Percentiles rank a stretch among this genome's conserved stretches.
Evolutionary conservation across 2,329 filamentous ascomycete species (phyloP).

Genomic region (Drechslerella coelobrocha): DNA sequence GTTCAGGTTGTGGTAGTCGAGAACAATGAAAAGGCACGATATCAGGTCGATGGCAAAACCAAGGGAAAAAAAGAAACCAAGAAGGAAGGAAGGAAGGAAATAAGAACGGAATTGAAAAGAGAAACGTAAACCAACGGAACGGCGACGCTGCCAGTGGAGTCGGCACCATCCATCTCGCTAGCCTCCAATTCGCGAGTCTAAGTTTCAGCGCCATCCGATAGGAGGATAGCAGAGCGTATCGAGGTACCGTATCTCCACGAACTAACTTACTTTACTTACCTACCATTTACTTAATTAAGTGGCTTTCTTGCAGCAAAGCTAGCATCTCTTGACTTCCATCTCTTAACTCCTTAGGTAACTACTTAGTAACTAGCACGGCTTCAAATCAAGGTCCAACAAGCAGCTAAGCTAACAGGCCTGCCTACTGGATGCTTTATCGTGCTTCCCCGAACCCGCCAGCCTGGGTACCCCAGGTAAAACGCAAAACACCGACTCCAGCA

Average conservation of each 20-base stretch:
- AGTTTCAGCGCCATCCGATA: not conserved
- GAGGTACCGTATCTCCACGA: not conserved
- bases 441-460: constrained; percentile 30
- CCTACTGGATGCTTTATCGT: constrained; percentile 8
- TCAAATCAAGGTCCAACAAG: no score
- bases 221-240: not conserved
- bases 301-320: no score
- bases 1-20: constrained; percentile 1
- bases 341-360: no score
- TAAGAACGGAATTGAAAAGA: no score
- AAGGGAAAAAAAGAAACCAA: not conserved
- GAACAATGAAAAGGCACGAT: no score
- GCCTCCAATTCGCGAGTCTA: not conserved
- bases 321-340: no score
- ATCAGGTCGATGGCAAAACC: no score
- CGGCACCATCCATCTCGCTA: no score
- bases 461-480: not conserved
- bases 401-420: no score
- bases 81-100: not conserved
- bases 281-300: not conserved
- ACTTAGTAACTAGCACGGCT: no score
- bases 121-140: no score
- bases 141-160: no score
- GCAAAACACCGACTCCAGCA: not conserved
- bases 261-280: not conserved